Evolutionary conservation across 306 rosid species (phyloP), one percentile per base, ranked within the genome.

Genomic region (Geum urbanum): DNA sequence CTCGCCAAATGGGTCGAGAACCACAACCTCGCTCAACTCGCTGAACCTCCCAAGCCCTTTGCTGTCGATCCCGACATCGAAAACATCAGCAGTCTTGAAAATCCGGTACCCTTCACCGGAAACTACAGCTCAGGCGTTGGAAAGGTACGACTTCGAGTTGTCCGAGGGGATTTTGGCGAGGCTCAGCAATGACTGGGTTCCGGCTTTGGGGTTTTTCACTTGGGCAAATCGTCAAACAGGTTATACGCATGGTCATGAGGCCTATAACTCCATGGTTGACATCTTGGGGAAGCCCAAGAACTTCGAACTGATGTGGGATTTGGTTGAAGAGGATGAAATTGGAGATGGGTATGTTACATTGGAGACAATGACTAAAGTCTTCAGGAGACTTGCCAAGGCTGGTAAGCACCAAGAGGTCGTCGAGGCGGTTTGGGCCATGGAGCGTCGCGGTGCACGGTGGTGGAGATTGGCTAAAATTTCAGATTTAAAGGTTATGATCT

Each of bases 181-280:
- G 74, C 88, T 90, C 63, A 55, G 73, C 70, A 78, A 81, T 49
- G 83, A 82, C 55, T 94, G 96, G n/a, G 74, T 83, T 54, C 55
- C 83, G 0, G 97, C 96, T 24, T 87, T 81, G 1, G 96, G 96
- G 0, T 65, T 87, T 80, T 88, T 94, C 88, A 72, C 0, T 22
- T 94, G 97, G 98, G 89, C 97, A 71, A 88, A 87, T 77, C 16
- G 45, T 4, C 97, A 82, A 83, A 80, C 89, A 20, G 84, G 88
- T 71, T 94, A 90, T 66, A 48, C 7, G 85, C 96, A 83, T 85
- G 66, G 82, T 16, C 84, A 84, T 0, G 85, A 83, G 50, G 24
- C 40, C 2, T 92, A 83, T 46, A 77, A 85, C 55, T 81, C 58
- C 6, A 90, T 88, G 89, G 84, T 88, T 19, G 96, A 86, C 20